Evolutionary conservation across 495 filamentous ascomycete genomes (phyloP).

Genomic region (Aspergillus biplanus): DNA sequence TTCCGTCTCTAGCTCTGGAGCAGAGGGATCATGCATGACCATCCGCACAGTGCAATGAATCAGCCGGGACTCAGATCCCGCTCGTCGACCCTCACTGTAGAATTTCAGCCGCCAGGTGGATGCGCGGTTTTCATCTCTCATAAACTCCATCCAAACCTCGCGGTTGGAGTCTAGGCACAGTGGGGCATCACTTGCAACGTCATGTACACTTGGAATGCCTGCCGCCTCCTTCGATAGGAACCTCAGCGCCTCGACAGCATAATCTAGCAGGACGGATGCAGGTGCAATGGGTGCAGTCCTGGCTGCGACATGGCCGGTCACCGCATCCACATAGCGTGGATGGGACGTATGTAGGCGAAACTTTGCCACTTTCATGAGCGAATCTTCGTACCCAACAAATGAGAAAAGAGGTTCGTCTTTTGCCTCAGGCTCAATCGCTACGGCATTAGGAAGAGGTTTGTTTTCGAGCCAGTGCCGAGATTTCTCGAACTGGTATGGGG

Average conservation of each 20-base stretch:
- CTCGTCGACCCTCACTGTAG: constrained; percentile 13
- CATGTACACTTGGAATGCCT: constrained; percentile 38
- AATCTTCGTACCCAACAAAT: constrained; percentile 49
- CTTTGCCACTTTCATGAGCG: constrained; percentile 32
- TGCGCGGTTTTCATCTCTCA: background rate
- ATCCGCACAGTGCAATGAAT: constrained; percentile 22
- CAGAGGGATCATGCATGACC: constrained; percentile 8
- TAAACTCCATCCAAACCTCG: constrained; percentile 41
- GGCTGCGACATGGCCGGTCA: constrained; percentile 50
- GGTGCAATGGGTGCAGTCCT: constrained; percentile 53
- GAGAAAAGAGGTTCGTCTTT: constrained; percentile 34
- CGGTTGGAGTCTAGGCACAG: constrained; percentile 44
- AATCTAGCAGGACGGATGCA: constrained; percentile 48
- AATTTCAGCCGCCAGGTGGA: constrained; percentile 29
- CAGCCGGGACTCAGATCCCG: constrained; percentile 6
- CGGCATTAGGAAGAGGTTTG: constrained; percentile 20
- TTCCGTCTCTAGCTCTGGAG: constrained; percentile 26
- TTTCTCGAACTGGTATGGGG: constrained; percentile 60
- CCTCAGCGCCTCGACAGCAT: constrained; percentile 51
- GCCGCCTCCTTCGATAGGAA: constrained; percentile 31
- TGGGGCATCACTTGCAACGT: constrained; percentile 44
- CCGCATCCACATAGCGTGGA: constrained; percentile 39
- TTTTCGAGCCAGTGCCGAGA: constrained; percentile 45
- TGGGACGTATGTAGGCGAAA: constrained; percentile 54
- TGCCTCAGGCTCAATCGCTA: background rate